Evolutionary conservation across 306 rosid species (phyloP).

Genomic region (Castanea crenata): DNA sequence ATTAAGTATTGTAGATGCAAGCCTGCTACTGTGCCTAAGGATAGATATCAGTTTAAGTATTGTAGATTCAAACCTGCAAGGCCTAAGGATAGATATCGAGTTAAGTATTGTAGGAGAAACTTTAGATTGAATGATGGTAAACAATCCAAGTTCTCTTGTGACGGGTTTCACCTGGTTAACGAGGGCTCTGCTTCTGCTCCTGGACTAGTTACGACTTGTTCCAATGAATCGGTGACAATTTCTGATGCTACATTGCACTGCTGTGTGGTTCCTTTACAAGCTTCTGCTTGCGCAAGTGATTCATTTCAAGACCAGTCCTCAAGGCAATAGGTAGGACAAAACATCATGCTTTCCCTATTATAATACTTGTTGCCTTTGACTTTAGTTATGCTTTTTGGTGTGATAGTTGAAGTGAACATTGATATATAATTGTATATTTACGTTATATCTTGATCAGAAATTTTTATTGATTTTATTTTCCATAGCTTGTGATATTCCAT

Average conservation of each 20-base stretch:
- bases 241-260: conserved; percentile 20
- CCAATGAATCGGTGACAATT: conserved; percentile 18
- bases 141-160: not conserved
- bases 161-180: conserved; percentile 12
- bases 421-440: not conserved
- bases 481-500: not conserved
- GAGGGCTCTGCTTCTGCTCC: conserved; percentile 13
- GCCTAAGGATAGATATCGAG: conserved; percentile 29
- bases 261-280: conserved; percentile 17
- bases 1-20: conserved; percentile 46
- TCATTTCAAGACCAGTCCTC: conserved; percentile 16
- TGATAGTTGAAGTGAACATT: not conserved
- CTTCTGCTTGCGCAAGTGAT: conserved; percentile 23
- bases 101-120: conserved; percentile 55
- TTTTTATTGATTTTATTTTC: not conserved
- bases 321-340: conserved; percentile 19
- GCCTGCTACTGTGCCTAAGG: no score
- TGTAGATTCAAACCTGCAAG: conserved; percentile 8
- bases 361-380: not conserved
- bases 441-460: not conserved
- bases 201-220: conserved; percentile 18
- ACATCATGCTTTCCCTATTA: conserved; percentile 2
- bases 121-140: conserved; percentile 11
- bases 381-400: conserved; percentile 1
- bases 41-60: no score